Percentiles rank a stretch among this genome's conserved stretches.
Evolutionary conservation across 1,284 basidiomycete genomes (phyloP).

Genomic region (Sporisorium graminicola): DNA sequence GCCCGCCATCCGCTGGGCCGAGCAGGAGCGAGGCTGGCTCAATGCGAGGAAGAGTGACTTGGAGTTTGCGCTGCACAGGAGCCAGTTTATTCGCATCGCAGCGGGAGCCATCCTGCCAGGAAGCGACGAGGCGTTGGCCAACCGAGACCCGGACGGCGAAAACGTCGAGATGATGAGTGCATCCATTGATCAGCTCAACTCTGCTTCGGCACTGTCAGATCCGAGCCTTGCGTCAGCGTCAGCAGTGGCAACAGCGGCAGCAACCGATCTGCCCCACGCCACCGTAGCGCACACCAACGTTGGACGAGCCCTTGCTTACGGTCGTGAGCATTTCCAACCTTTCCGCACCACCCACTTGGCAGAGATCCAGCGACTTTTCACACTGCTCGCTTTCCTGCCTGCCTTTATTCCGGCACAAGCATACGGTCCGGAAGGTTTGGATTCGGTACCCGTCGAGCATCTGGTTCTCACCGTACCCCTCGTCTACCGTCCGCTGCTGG

Average conservation of each 20-base stretch:
- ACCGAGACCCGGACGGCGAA: constrained; percentile 54
- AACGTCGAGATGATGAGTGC: constrained; percentile 50
- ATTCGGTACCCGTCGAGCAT: constrained; percentile 40
- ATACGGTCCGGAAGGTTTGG: constrained; percentile 31
- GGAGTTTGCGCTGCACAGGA: constrained; percentile 62
- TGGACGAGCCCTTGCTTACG: constrained; percentile 79
- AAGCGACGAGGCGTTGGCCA: constrained; percentile 3
- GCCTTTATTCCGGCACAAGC: constrained; percentile 32
- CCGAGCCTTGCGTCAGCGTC: background rate
- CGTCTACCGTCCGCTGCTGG: constrained; percentile 53
- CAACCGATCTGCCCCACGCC: background rate
- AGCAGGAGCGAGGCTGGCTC: constrained; percentile 43
- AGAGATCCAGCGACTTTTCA: constrained; percentile 83
- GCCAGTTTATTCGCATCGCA: constrained; percentile 60
- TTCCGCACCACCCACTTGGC: constrained; percentile 77
- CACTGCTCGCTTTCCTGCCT: constrained; percentile 81
- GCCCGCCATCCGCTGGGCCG: constrained; percentile 61
- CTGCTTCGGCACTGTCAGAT: background rate
- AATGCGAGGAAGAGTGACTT: constrained; percentile 44
- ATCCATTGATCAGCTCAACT: constrained; percentile 23
- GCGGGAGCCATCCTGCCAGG: constrained; percentile 30
- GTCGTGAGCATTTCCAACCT: constrained; percentile 76
- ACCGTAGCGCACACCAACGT: constrained; percentile 40
- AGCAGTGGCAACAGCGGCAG: background rate
- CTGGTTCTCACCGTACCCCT: constrained; percentile 47